Evolutionary conservation across 306 rosid species (phyloP), one percentile per base, ranked within the genome.

Genomic region (Quercus ilex): DNA sequence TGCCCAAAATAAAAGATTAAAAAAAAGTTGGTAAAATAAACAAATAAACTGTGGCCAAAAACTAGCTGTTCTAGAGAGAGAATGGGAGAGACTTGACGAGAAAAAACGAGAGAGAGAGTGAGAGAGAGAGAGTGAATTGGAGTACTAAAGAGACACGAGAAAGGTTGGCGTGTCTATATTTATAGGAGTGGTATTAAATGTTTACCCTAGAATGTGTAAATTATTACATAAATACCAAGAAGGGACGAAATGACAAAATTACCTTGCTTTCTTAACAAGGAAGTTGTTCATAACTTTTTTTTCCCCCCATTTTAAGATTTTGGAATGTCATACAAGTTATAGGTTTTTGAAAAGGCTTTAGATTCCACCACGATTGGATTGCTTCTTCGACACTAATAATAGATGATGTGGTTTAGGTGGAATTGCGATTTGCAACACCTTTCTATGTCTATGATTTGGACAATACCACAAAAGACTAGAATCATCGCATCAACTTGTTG

Each of bases 161-260:
- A 64, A 15, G 21, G 5, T 31, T 1, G 62, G 62, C 60, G 11
- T 23, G 5, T 69, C 58, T 18, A 0, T 85, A 88, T 88, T 88
- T 88, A 88, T 88, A 85, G 71, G 5, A 31, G 38, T 4, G 1
- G 9, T 12, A 9, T 55, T 81, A 8, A 0, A 9, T 17, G 38
- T 56, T 75, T 58, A 58, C 80, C 85, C 86, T 77, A 59, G 6
- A 2, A 30, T 28, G 19, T 0, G 69, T 3, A 0, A 0, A 1
- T 0, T 7, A 69, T 81, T 88, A 83, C 91, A 13, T 3, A 1
- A 38, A 10, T 74, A 35, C 82, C 83, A 14, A 3, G 12, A 0
- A 0, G 2, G 0, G 0, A 0, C 0, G 26, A n/a, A 81, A 69
- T 81, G 78, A 83, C 91, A 17, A 1, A 4, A 59, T 1, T 51